Evolutionary conservation across 106 monocot genomes (phyloP).

Genomic region (Dendrobium nobile): DNA sequence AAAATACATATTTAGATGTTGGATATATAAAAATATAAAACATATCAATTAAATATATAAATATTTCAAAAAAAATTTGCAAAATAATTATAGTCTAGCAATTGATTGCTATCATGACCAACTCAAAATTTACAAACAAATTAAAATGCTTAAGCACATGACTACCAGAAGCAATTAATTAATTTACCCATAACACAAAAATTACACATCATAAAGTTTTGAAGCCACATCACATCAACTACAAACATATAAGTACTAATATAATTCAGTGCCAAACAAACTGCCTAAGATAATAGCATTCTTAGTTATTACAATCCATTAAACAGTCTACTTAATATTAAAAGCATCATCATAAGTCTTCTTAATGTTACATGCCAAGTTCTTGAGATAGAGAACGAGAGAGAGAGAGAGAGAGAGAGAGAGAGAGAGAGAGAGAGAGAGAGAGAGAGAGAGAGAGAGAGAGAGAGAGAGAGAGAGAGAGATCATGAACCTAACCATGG

Average conservation of each 20-base stretch:
- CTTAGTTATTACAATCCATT: slow-evolving; percentile 10
- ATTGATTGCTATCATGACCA: no score
- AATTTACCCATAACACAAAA: neutral
- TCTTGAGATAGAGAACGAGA: neutral
- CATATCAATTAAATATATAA: no score
- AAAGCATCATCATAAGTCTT: slow-evolving; percentile 5
- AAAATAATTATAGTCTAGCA: no score
- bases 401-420: neutral
- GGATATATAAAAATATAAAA: no score
- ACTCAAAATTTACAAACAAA: no score
- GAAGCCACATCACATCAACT: neutral
- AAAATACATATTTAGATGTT: no score
- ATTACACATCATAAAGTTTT: neutral
- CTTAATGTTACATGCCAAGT: neutral
- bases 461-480: slow-evolving; percentile 13
- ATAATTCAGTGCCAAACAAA: neutral
- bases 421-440: slow-evolving; percentile 13
- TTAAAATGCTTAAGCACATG: no score
- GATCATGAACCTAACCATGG: slow-evolving; percentile 15
- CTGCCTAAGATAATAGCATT: neutral
- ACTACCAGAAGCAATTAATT: no score
- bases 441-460: slow-evolving; percentile 10
- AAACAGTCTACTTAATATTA: neutral
- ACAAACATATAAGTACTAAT: neutral
- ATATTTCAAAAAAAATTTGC: no score